Base-by-base conservation (phyloP, 257 asterid genomes). In the Solanum habrochaites region DNA sequence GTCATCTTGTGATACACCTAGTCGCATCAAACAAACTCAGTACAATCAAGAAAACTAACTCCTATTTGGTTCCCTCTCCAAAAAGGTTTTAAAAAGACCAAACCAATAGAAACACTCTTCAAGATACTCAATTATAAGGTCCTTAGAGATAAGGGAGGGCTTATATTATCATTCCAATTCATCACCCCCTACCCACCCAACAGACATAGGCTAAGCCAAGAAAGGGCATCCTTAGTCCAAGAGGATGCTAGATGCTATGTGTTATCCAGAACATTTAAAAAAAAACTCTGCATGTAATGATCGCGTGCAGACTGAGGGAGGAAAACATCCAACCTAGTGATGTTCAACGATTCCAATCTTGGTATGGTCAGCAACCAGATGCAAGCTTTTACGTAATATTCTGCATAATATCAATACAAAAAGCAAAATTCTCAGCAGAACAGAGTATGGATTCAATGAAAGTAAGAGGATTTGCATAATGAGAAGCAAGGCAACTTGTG, bases 1-100 rank as follows among this genome's bases (percentile, higher is more conserved):
- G 98, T 94, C 66, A 97, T 86, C 93, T 93, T n/a, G n/a, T 97
- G 95, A 94, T 67, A 85, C 99, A 97, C 93, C 99, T 97, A 91
- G 20, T 71, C 31, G 86, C 74, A 91, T 13, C 42, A 81, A 86
- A 83, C 66, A 83, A 75, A 23, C 32, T 32, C 37, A 77, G 83
- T 77, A 42, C 39, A 77, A 77, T 77, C 37, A 77, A 77, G 83
- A 43, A 77, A 11, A 42, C 37, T 8, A 14, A 77, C 25, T 77
- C 20, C 10, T 23, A 40, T 37, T 11, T 40, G n/a, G 23, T 8
- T 39, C 23, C 83, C 20, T 14, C 83, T n/a, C 67, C 42, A 85
- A 85, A 67, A n/a, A 32, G 39, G n/a, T n/a, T n/a, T 64, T 67
- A 67, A 42, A 67, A 77, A 43, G 62, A 77, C 23, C 83, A 77